phyloP scores from a whole-genome alignment of 768 basidiomycete genomes.

The Mycena olivaceomarginata region DNA sequence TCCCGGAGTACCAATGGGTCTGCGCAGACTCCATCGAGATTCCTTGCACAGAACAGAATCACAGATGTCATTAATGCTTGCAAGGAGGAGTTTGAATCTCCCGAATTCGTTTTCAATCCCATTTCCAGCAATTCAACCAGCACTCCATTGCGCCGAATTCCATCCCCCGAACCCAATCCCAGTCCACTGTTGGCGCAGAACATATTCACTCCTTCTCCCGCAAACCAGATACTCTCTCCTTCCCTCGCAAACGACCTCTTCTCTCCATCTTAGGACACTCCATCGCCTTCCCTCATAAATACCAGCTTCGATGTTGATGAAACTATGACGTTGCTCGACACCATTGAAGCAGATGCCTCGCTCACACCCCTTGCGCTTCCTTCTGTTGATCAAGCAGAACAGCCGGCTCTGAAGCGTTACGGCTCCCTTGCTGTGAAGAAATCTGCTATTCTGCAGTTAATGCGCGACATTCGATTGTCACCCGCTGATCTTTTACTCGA shows the following conservation, averaged over 20 bases:
- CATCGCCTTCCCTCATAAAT: neutral
- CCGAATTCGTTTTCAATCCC: neutral
- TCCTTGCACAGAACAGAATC: neutral
- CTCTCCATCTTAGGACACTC: neutral
- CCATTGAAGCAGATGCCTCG: neutral
- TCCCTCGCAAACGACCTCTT: neutral
- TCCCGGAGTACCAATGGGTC: neutral
- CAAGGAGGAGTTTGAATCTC: neutral
- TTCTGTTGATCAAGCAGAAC: neutral
- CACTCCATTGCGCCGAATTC: neutral
- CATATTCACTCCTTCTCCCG: neutral
- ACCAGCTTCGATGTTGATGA: neutral
- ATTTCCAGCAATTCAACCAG: neutral
- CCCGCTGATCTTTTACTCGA: neutral
- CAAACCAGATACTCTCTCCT: too few relatives aligned
- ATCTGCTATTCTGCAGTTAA: neutral
- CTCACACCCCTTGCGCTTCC: neutral
- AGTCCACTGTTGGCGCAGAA: neutral
- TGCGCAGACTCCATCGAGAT: too few relatives aligned
- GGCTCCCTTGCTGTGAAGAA: neutral
- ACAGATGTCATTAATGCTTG: neutral
- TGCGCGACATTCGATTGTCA: slow-evolving; percentile 11
- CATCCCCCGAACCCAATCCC: neutral
- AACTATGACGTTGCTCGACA: neutral
- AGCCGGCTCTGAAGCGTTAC: neutral